Conservation (phyloP, 495 filamentous ascomycete genomes). For the Neurospora sp. region DNA sequence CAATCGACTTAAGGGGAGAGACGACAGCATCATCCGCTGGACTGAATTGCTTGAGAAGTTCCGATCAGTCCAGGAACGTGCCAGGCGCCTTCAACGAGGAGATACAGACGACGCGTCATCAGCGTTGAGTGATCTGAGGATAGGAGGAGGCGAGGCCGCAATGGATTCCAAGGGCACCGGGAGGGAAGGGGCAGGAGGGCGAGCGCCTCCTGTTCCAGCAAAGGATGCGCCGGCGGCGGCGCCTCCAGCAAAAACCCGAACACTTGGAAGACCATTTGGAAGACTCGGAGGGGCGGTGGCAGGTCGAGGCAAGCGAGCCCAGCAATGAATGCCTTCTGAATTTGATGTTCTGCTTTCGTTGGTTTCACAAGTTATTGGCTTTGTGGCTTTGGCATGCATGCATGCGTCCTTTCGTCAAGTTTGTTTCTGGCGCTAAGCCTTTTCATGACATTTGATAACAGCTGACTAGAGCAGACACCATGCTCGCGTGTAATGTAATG, state of each 20-base stretch:
- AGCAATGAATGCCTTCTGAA: conserved; percentile 21
- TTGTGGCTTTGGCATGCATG: neutral
- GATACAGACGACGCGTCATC: conserved; percentile 32
- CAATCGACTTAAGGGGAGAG: conserved; percentile 70
- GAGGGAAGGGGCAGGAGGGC: conserved; percentile 22
- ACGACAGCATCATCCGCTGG: conserved; percentile 83
- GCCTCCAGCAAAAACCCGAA: conserved; percentile 12
- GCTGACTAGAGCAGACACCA: conserved; percentile 11
- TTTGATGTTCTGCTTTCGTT: conserved; percentile 2
- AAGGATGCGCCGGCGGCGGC: conserved; percentile 30
- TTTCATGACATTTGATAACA: conserved; percentile 2
- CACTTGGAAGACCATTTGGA: conserved; percentile 57
- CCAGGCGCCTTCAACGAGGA: conserved; percentile 39
- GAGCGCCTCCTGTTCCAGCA: conserved; percentile 27
- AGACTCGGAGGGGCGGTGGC: conserved; percentile 57
- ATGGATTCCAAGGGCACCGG: conserved; percentile 32
- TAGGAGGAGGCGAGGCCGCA: conserved; percentile 30
- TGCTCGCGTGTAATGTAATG: conserved; percentile 9
- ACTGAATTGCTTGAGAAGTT: conserved; percentile 95
- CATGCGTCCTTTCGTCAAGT: neutral
- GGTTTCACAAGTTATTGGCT: conserved; percentile 1
- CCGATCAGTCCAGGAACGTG: conserved; percentile 74
- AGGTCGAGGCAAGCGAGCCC: conserved; percentile 40
- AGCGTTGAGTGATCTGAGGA: conserved; percentile 28
- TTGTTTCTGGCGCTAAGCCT: neutral